These are phyloP conservation scores for Termitomyces sp. DNA, from an alignment of 768 basidiomycete genomes.

Conservation along the genomic window DNA sequence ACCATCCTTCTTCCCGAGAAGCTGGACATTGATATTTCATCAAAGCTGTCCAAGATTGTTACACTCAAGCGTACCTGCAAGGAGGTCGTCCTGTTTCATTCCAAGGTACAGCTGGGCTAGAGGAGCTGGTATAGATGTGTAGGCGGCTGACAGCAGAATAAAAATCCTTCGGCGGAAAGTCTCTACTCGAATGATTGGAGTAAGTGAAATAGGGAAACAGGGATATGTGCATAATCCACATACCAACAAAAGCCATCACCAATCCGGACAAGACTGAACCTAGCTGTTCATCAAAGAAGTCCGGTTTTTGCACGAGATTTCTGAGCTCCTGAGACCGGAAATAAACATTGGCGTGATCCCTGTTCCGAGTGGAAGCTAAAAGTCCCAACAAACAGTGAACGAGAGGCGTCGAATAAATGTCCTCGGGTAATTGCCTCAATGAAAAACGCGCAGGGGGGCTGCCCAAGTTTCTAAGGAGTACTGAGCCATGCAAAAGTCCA, in stretches of 20 bases:
- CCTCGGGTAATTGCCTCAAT: slow-evolving; percentile 48
- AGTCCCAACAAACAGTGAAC: slow-evolving; percentile 41
- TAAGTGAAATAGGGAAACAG: neutral
- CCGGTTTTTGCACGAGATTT: slow-evolving; percentile 33
- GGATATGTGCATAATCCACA: slow-evolving; percentile 14
- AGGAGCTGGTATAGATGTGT: slow-evolving; percentile 50
- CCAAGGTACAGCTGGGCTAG: slow-evolving; percentile 57
- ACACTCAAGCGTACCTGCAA: slow-evolving; percentile 25
- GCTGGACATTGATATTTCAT: slow-evolving; percentile 21
- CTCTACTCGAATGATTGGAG: slow-evolving; percentile 28
- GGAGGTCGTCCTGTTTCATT: slow-evolving; percentile 30
- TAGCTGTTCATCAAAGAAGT: slow-evolving; percentile 41
- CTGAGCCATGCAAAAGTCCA: neutral
- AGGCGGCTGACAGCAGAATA: slow-evolving; percentile 54
- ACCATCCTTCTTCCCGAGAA: slow-evolving; percentile 42
- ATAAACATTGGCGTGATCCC: slow-evolving; percentile 54
- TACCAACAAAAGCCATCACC: slow-evolving; percentile 48
- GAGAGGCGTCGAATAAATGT: slow-evolving; percentile 36
- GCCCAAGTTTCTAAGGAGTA: neutral
- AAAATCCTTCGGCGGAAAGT: slow-evolving; percentile 55
- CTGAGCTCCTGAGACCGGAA: slow-evolving; percentile 36
- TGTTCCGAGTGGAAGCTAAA: slow-evolving; percentile 43
- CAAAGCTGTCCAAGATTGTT: neutral
- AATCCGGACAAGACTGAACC: slow-evolving; percentile 38
- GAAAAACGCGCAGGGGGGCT: slow-evolving; percentile 60